These are phyloP conservation scores for Phaeoacremonium minimum DNA, from an alignment of 2,329 filamentous ascomycete genomes.

Conservation along the genomic window DNA sequence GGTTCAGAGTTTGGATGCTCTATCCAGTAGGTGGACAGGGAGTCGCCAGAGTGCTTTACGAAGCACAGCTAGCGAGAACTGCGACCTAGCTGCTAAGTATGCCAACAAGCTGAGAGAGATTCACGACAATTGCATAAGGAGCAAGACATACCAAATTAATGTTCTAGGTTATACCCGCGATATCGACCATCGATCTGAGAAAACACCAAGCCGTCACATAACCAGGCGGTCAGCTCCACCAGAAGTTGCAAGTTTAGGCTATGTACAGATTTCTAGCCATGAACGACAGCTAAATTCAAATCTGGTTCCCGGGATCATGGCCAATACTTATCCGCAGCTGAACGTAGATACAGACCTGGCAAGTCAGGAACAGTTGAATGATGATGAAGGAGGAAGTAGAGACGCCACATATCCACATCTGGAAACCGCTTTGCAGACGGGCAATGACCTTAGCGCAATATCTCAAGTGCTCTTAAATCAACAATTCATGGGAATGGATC, in stretches of 20 bases:
- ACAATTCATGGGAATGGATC: slow-evolving; percentile 23
- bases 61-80: background rate
- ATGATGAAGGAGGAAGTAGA: background rate
- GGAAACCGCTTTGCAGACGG: background rate
- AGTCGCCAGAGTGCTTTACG: no score
- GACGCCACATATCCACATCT: background rate
- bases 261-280: background rate
- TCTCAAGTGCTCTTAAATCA: slow-evolving; percentile 24
- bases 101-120: background rate
- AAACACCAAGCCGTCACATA: no score
- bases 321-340: no score
- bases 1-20: background rate
- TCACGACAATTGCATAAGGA: background rate
- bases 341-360: background rate
- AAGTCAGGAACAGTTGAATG: background rate
- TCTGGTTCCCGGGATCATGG: background rate
- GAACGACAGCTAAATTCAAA: background rate
- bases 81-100: background rate
- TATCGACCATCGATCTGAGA: no score
- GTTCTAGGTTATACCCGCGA: background rate
- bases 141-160: background rate
- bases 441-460: slow-evolving; percentile 11
- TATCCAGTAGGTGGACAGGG: background rate
- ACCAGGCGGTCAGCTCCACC: background rate
- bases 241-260: background rate